Base-by-base conservation (phyloP, 2,329 filamentous ascomycete genomes). In the Sporothrix luriei region DNA sequence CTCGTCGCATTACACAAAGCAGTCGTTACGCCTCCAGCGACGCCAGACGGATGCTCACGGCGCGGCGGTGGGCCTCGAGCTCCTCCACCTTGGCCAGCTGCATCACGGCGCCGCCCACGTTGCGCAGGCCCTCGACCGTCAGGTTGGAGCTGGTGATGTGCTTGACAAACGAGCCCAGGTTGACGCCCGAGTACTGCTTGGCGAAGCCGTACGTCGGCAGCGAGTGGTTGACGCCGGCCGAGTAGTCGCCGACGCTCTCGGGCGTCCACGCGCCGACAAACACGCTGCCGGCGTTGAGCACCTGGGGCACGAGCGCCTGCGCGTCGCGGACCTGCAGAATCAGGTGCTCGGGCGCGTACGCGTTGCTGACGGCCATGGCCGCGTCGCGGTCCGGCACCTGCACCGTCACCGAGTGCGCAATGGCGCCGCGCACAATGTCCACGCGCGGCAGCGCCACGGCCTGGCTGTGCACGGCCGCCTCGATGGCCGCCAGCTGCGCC, bases 151-250 rank as follows among this genome's bases (percentile, higher is more conserved):
- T 95, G 49, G 95, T 99, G 77, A 99, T 97, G 84, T 98, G 93
- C 83, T 99, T 99, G 79, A 97, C 87, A 81, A 97, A 99, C 2
- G 94, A 98, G 43, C 88, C 93, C 6, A 99, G 87, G 79, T 97
- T 99, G 77, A 99, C 95, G 67, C 95, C 95, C 6, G 93, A 97
- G 83, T 99, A 99, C 80, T 99, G 95, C 82, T 97, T 97, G 64
- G 95, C 95, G 76, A 97, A 99, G 52, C 95, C 95, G 77, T 98
- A 99, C 0, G 95, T 99, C 67, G 95, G 95, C 74, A 99, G 83
- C 70, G 92, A 96, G 83, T 99, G 95, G 80, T 99, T 99, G 54
- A 99, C 95, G 76, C 95, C 95, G 68, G 95, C 95, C 73, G 93
- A 97, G 82, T 99, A 99, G 79, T 99, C 95, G 59, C 95, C 95